Evolutionary conservation across 1,284 basidiomycete genomes (phyloP), one percentile per base, ranked within the genome.

Genomic region (Cryptococcus hybrid): DNA sequence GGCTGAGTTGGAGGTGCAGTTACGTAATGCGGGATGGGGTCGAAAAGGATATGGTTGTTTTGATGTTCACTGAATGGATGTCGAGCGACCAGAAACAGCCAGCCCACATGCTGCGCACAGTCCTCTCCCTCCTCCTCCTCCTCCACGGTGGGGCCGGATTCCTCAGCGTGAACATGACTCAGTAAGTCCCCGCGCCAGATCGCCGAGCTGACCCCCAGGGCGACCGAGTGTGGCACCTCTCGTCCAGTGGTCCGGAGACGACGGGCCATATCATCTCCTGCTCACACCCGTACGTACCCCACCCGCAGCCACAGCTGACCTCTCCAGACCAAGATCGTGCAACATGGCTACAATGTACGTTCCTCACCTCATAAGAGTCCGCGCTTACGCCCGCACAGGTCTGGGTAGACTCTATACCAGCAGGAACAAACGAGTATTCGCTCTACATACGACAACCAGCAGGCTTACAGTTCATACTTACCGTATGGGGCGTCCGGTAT

Each of bases 251-350:
- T 63, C 60, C 15, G 75, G 75, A 40, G 75, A 77, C 59, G 63
- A 67, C 40, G 75, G 75, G 46, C 75, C 75, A 36, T 77, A 71
- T 57, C 75, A 77, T 56, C 61, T 77, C 7, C 65, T 77, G 1
- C 61, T 77, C 1, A 77, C 75, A 12, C 75, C 73, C 4, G 72
- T 74, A 44, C 39, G 72, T 68, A 5, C 11, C 11, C 7, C 24
- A 49, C 39, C 38, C 7, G 5, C 34, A 13, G 12, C 34, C 35
- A 12, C 7, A 18, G n/a, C 24, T 34, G n/a, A 38, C 15, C 30
- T 43, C 40, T 8, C 30, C 57, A 71, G 70, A 76, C 72, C 12
- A 56, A 57, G 9, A 69, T 75, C 52, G 60, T 60, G 9, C 51
- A 66, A 48, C 70, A 77, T 59, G 71, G 73, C 3, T 77, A 75